Percentiles rank a stretch among this genome's conserved stretches.
Evolutionary conservation across 2,329 filamentous ascomycete genomes (phyloP).

Genomic region (Ceratocystis eucalypticola): DNA sequence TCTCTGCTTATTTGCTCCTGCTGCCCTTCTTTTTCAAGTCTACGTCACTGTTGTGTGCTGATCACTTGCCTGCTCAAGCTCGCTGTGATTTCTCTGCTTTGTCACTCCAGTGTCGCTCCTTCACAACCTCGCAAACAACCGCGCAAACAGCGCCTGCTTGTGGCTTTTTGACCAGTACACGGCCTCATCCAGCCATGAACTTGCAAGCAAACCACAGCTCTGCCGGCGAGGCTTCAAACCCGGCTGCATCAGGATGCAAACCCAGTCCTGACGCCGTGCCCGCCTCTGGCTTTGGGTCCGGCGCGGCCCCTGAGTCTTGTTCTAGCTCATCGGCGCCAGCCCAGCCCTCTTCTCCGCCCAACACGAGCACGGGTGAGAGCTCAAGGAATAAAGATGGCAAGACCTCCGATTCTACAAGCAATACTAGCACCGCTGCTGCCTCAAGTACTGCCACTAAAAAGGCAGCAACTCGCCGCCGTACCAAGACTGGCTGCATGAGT

Average conservation of each 20-base stretch:
- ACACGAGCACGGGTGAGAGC: slow-evolving; percentile 24
- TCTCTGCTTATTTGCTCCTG: not conserved
- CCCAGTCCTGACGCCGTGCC: not conserved
- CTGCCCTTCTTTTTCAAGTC: not conserved
- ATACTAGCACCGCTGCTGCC: not conserved
- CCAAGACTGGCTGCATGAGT: slow-evolving; percentile 89
- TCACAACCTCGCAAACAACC: not conserved
- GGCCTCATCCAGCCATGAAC: not conserved
- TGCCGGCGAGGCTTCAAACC: not conserved
- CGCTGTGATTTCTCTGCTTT: not conserved
- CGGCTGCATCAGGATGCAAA: not conserved
- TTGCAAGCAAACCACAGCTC: not conserved
- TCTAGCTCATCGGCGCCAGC: not conserved
- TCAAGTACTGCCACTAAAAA: slow-evolving; percentile 28
- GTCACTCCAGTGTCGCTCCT: not conserved
- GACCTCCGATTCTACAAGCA: not conserved
- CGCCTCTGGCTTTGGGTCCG: not conserved
- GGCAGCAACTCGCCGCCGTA: slow-evolving; percentile 49
- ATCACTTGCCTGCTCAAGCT: not conserved
- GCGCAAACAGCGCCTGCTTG: not conserved
- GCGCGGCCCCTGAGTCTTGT: not conserved
- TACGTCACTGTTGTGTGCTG: not conserved
- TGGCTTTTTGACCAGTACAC: not conserved
- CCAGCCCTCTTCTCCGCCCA: slow-evolving; percentile 16
- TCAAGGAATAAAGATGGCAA: not conserved